A percentile compares a stretch with the other conserved stretches of the same genome.
Evolutionary conservation across 768 basidiomycete species (phyloP).

Genomic region (Kwoniella mangroviensis): DNA sequence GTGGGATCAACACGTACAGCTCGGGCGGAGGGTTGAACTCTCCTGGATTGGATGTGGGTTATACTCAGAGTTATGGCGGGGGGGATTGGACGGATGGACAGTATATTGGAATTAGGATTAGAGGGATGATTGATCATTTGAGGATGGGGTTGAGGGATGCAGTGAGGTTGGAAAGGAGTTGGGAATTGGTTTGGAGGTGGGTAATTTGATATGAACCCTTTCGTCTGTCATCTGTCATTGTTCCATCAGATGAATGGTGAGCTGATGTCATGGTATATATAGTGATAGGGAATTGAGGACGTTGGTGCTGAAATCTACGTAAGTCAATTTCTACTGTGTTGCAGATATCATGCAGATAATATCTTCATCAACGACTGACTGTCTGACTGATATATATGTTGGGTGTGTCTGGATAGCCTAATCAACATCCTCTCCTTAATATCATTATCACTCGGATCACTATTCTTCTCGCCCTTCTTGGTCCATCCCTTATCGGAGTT

Average conservation of each 20-base stretch:
- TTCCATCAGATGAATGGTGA: no score
- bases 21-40: conserved; percentile 6
- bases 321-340: conserved; percentile 7
- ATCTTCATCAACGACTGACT: no score
- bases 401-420: conserved; percentile 30
- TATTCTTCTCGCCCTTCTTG: conserved; percentile 50
- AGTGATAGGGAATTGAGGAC: conserved; percentile 55
- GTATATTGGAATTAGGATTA: background rate
- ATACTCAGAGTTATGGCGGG: conserved; percentile 7
- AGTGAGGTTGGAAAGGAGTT: conserved; percentile 43
- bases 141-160: conserved; percentile 50
- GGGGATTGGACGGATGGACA: conserved; percentile 1
- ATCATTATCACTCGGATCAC: conserved; percentile 48
- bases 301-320: conserved; percentile 50
- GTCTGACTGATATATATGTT: no score
- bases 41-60: background rate
- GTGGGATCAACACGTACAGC: background rate
- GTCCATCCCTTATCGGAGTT: conserved; percentile 30
- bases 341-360: no score
- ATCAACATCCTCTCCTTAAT: conserved; percentile 56
- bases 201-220: conserved; percentile 10
- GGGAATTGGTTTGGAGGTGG: conserved; percentile 51
- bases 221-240: no score
- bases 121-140: conserved; percentile 20
- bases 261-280: background rate